These are phyloP conservation scores for Canavalia ensiformis DNA, from an alignment of 306 rosid genomes.

Conservation along the genomic window DNA sequence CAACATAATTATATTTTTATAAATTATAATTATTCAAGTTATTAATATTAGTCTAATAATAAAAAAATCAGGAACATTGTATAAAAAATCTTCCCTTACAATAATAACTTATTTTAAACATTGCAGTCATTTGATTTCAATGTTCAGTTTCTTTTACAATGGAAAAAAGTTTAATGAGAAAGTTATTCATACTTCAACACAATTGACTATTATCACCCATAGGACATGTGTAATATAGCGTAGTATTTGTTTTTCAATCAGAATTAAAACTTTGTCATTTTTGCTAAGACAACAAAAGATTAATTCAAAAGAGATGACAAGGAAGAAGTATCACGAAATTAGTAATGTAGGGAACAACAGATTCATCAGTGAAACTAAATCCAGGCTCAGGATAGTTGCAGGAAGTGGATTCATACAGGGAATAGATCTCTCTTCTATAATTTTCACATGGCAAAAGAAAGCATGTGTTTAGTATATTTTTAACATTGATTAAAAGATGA, in stretches of 20 bases:
- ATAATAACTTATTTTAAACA: background rate
- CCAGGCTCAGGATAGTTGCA: background rate
- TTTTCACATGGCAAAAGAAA: too few relatives aligned
- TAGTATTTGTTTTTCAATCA: conserved; percentile 9
- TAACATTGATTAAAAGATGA: too few relatives aligned
- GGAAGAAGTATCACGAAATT: conserved; percentile 1
- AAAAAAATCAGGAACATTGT: too few relatives aligned
- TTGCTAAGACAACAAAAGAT: background rate
- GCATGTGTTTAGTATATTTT: too few relatives aligned
- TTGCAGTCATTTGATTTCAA: background rate
- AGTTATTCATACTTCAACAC: background rate
- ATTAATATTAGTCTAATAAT: too few relatives aligned
- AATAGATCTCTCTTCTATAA: too few relatives aligned
- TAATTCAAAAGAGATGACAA: conserved; percentile 16
- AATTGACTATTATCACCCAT: background rate
- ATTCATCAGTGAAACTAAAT: background rate
- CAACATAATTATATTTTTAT: too few relatives aligned
- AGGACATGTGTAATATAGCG: background rate
- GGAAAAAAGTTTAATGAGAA: background rate
- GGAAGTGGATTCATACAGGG: too few relatives aligned
- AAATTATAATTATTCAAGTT: too few relatives aligned
- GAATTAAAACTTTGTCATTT: conserved; percentile 9
- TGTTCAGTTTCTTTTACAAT: background rate
- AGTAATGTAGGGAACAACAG: background rate
- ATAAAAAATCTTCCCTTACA: too few relatives aligned